A percentile compares a stretch with the other conserved stretches of the same genome.
phyloP scores from a whole-genome alignment of 805 yeast species.

The Yamadazyma nakazawae region DNA sequence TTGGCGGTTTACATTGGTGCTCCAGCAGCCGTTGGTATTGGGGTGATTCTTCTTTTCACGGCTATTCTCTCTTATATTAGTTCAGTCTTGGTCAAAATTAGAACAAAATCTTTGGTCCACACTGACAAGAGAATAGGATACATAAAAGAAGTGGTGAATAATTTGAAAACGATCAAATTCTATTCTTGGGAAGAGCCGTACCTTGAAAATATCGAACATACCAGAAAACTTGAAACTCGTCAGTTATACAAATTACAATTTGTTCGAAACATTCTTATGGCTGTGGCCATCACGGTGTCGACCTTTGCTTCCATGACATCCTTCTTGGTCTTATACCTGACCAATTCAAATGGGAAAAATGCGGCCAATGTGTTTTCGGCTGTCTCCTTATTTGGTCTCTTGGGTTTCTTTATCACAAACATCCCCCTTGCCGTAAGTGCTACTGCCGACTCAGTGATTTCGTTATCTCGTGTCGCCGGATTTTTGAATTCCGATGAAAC shows the following conservation, averaged over 20 bases:
- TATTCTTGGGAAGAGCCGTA: constrained; percentile 93
- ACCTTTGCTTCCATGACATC: constrained; percentile 65
- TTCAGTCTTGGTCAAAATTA: constrained; percentile 47
- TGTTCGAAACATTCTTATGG: constrained; percentile 56
- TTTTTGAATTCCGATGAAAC: constrained; percentile 45
- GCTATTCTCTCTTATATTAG: constrained; percentile 44
- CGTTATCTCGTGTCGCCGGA: constrained; percentile 53
- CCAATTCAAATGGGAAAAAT: constrained; percentile 25
- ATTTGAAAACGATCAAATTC: constrained; percentile 77
- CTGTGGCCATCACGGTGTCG: constrained; percentile 66
- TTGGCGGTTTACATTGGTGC: constrained; percentile 68
- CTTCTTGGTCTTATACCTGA: constrained; percentile 36
- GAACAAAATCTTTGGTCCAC: constrained; percentile 53
- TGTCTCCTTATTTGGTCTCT: constrained; percentile 59
- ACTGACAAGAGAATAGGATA: constrained; percentile 76
- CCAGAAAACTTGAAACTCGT: constrained; percentile 60
- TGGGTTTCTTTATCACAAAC: constrained; percentile 61
- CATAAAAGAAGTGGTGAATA: constrained; percentile 73
- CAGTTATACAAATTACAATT: constrained; percentile 62
- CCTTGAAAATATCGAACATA: constrained; percentile 46
- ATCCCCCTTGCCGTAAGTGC: constrained; percentile 68
- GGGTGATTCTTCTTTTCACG: constrained; percentile 50
- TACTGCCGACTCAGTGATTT: constrained; percentile 63
- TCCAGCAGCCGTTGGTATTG: constrained; percentile 68
- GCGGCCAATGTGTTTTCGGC: constrained; percentile 71